Conservation (phyloP, 768 basidiomycete genomes). For the Phlegmacium glaucopus region DNA sequence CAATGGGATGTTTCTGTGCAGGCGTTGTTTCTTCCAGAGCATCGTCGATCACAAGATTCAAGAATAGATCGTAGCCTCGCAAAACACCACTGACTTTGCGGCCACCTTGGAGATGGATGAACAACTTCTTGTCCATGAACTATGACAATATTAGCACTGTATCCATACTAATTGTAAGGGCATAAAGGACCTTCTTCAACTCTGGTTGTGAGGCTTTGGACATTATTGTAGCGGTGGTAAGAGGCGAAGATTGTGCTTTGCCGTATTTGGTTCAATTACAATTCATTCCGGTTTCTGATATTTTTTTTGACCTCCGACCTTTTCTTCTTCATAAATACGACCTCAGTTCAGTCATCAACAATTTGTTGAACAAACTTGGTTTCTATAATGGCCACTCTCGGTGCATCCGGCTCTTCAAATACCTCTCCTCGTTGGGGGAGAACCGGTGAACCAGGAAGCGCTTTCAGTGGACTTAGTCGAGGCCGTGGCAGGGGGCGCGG, state of each 20-base stretch:
- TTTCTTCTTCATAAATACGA: neutral
- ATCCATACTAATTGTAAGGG: neutral
- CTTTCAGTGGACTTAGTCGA: slow-evolving; percentile 43
- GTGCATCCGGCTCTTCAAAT: slow-evolving; percentile 28
- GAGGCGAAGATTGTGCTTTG: slow-evolving; percentile 27
- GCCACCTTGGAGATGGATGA: slow-evolving; percentile 90
- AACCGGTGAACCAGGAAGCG: slow-evolving; percentile 43
- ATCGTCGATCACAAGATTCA: slow-evolving; percentile 97
- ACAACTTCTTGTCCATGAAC: slow-evolving; percentile 99
- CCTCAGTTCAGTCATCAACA: neutral
- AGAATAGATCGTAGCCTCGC: slow-evolving; percentile 97
- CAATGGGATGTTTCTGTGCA: slow-evolving; percentile 87
- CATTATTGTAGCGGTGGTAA: slow-evolving; percentile 45
- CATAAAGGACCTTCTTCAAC: slow-evolving; percentile 84
- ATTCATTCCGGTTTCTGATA: neutral
- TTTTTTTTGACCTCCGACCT: neutral
- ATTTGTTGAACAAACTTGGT: slow-evolving; percentile 6
- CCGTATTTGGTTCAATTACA: slow-evolving; percentile 29
- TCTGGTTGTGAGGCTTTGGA: slow-evolving; percentile 96
- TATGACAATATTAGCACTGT: slow-evolving; percentile 26
- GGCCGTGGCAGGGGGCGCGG: slow-evolving; percentile 34
- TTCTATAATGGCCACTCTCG: slow-evolving; percentile 40
- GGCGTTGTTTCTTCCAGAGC: slow-evolving; percentile 88
- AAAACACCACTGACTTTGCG: slow-evolving; percentile 94
- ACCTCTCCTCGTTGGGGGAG: slow-evolving; percentile 42